These are phyloP conservation scores for Fusarium pseudoanthophilum DNA, from an alignment of 2,329 filamentous ascomycete genomes.

Conservation along the genomic window DNA sequence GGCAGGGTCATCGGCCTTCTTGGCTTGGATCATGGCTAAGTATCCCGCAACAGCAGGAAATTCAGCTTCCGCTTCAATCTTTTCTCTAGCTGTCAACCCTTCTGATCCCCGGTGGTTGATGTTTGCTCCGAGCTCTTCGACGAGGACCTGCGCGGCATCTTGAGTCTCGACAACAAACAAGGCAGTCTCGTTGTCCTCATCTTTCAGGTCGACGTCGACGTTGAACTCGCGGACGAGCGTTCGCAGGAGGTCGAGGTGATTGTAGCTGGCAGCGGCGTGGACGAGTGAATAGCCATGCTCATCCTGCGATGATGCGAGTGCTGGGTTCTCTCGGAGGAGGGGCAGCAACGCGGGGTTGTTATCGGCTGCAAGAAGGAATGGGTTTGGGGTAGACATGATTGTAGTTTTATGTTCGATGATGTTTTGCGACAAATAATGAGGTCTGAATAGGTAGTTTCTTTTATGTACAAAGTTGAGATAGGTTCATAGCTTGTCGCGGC, in stretches of 20 bases:
- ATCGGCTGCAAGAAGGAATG: constrained; percentile 83
- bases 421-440: not conserved
- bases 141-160: constrained; percentile 79
- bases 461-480: not conserved
- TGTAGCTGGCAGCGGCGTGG: constrained; percentile 93
- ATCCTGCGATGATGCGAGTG: constrained; percentile 84
- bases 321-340: constrained; percentile 77
- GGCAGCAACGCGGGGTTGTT: constrained; percentile 78
- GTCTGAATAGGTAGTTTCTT: not conserved
- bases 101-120: constrained; percentile 73
- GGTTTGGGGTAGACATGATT: constrained; percentile 58
- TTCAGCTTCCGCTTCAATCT: constrained; percentile 61
- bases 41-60: constrained; percentile 40
- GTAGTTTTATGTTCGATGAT: not conserved
- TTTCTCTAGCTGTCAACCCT: constrained; percentile 82
- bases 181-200: constrained; percentile 95
- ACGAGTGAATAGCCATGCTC: constrained; percentile 93
- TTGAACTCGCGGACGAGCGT: constrained; percentile 78
- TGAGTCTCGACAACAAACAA: constrained; percentile 90
- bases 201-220: constrained; percentile 82
- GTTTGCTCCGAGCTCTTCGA: constrained; percentile 85
- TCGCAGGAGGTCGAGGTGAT: constrained; percentile 82
- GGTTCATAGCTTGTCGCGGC: not conserved
- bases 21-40: constrained; percentile 34
- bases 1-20: constrained; percentile 45